Evolutionary conservation across 306 rosid genomes (phyloP).

Genomic region (Prosopis cineraria): DNA sequence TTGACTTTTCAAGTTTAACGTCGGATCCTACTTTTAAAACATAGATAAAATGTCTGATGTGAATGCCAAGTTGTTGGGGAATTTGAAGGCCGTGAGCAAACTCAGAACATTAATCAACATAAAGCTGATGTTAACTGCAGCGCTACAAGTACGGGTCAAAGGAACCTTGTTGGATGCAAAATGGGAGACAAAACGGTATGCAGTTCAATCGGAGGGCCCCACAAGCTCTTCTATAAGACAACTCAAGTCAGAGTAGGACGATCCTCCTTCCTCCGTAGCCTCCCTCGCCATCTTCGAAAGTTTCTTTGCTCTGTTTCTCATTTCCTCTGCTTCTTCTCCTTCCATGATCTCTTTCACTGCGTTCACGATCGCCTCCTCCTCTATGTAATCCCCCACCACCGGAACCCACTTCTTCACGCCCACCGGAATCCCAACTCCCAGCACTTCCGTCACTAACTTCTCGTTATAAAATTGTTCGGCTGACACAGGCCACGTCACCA

Average conservation of each 20-base stretch:
- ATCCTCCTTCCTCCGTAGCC: slow-evolving; percentile 34
- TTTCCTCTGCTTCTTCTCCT: slow-evolving; percentile 35
- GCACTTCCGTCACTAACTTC: slow-evolving; percentile 35
- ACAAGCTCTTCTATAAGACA: neutral
- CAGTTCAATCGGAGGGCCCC: neutral
- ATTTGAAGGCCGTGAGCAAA: too few relatives aligned
- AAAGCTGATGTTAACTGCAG: too few relatives aligned
- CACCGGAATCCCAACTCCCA: slow-evolving; percentile 40
- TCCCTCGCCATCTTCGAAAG: slow-evolving; percentile 30
- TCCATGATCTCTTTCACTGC: slow-evolving; percentile 27
- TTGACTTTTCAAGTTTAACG: too few relatives aligned
- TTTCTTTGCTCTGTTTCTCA: slow-evolving; percentile 25
- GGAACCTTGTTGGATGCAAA: too few relatives aligned
- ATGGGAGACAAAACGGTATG: neutral
- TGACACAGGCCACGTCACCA: slow-evolving; percentile 50
- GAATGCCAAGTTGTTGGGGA: too few relatives aligned
- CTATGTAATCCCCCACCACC: neutral
- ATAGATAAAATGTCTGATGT: too few relatives aligned
- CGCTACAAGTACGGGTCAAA: too few relatives aligned
- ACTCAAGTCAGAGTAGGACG: slow-evolving; percentile 3
- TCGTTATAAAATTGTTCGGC: slow-evolving; percentile 52
- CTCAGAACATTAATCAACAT: too few relatives aligned
- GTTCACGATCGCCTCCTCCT: neutral
- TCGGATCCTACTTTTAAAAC: too few relatives aligned
- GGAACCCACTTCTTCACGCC: slow-evolving; percentile 31